Base-by-base conservation (phyloP, 371 early-diverging fungal genomes). In the Nosema bombycis region DNA sequence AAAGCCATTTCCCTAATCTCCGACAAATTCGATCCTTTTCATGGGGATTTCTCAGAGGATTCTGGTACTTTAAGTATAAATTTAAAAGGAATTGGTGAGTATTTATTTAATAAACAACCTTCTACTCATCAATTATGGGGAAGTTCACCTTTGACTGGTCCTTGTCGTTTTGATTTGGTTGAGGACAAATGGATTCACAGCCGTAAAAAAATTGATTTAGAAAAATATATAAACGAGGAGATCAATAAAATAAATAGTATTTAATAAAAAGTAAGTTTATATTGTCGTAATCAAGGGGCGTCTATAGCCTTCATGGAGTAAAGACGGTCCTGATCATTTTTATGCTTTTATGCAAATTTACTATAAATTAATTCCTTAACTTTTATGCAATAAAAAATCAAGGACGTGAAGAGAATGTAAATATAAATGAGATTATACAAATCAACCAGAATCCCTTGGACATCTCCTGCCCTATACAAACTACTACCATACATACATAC, bases 71-170 rank as follows among this genome's bases (percentile, higher is more conserved):
- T 97, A 88, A 94, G 92, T 0, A 79, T 95, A 29, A 89, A 88
- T 24, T 85, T 94, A 0, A 94, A 93, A 6, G 81, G 72, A n/a
- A 82, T 88, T 57, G 96, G 96, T 26, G 94, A 93, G 0, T 96
- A 92, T 84, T 95, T 97, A 0, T 85, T 97, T 80, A 97, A 96
- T 86, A 96, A 94, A 83, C 98, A 97, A 85, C 96, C 96, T 28
- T 93, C 96, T 0, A 94, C 94, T 88, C 90, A 90, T 82, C 96
- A 97, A 85, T 92, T 97, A 24, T 97, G 98, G 98, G 86, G 93
- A 6, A 95, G 96, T 18, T 95, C 96, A 4, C 98, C 98, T 2
- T 80, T 90, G 33, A 91, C 92, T 83, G 96, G 96, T 4, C 95
- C 94, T 4, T 91, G 90, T 82, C 89, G 94, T 64, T 96, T 90